Conservation (phyloP, 306 rosid species). For the Ormosia semicastrata region DNA sequence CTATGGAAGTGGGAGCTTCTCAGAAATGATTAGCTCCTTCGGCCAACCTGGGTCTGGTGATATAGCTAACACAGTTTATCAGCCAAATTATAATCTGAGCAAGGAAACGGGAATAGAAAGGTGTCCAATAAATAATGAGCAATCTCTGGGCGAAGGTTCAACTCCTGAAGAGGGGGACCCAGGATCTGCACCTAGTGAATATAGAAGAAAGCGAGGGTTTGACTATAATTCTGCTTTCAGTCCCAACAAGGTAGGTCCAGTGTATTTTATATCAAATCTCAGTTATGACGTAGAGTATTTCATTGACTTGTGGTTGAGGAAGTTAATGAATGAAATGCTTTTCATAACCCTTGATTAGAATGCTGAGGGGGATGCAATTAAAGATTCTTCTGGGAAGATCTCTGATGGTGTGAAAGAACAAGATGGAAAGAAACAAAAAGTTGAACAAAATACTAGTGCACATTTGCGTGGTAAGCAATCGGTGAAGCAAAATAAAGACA, state of each 20-base stretch:
- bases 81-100: constrained; percentile 41
- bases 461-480: constrained; percentile 49
- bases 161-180: constrained; percentile 40
- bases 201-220: constrained; percentile 55
- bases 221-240: constrained; percentile 42
- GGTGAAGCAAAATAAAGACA: constrained; percentile 56
- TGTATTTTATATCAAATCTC: background rate
- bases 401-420: constrained; percentile 46
- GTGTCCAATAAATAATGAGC: constrained; percentile 36
- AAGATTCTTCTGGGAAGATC: constrained; percentile 51
- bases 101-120: constrained; percentile 38
- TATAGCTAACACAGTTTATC: constrained; percentile 45
- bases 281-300: background rate
- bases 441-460: constrained; percentile 41
- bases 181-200: constrained; percentile 51
- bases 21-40: constrained; percentile 66
- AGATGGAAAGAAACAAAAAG: constrained; percentile 49
- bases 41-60: constrained; percentile 47
- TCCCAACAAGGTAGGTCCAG: constrained; percentile 54
- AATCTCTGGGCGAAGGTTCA: constrained; percentile 40
- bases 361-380: constrained; percentile 51
- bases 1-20: constrained; percentile 62
- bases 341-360: constrained; percentile 34
- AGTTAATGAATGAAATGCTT: constrained; percentile 24
- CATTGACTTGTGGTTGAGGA: background rate